Conservation (phyloP, 352 stramenopile species). For the Phytopythium vexans region DNA sequence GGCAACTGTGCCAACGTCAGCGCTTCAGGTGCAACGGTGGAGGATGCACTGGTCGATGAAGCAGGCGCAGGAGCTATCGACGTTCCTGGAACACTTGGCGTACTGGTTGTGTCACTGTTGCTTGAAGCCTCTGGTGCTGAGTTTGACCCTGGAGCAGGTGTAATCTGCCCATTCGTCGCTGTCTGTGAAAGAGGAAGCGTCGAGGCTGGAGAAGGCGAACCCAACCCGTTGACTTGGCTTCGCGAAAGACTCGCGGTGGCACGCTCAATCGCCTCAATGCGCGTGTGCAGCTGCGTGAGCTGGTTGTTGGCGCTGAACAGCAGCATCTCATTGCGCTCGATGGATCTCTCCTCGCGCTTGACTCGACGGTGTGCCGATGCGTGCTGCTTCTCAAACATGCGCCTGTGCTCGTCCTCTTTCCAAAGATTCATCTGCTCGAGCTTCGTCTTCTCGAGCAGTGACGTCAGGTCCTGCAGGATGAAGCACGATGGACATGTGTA, state of each 20-base stretch:
- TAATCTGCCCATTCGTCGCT: background rate
- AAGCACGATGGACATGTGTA: slow-evolving; percentile 94
- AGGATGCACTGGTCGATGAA: slow-evolving; percentile 2
- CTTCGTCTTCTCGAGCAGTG: slow-evolving; percentile 47
- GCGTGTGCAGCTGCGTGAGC: slow-evolving; percentile 64
- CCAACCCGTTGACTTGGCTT: background rate
- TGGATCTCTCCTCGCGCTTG: slow-evolving; percentile 82
- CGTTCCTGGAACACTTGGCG: background rate
- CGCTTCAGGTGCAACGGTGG: slow-evolving; percentile 14
- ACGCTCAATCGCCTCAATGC: slow-evolving; percentile 75
- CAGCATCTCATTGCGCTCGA: slow-evolving; percentile 76
- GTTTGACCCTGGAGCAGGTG: slow-evolving; percentile 4
- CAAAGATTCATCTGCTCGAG: slow-evolving; percentile 75
- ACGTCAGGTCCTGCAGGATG: slow-evolving; percentile 86
- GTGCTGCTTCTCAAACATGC: slow-evolving; percentile 81
- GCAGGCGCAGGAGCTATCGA: slow-evolving; percentile 6
- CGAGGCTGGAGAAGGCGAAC: too few relatives aligned
- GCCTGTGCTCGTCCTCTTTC: slow-evolving; percentile 65
- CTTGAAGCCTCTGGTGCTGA: background rate
- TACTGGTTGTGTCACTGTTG: slow-evolving; percentile 6
- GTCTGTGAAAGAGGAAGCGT: too few relatives aligned
- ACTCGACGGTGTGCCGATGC: slow-evolving; percentile 67
- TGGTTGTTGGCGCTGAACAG: slow-evolving; percentile 80
- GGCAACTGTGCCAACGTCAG: slow-evolving; percentile 49
- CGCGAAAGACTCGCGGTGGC: slow-evolving; percentile 49